Evolutionary conservation across 768 basidiomycete genomes (phyloP).

Genomic region (Lactarius sanguifluus): DNA sequence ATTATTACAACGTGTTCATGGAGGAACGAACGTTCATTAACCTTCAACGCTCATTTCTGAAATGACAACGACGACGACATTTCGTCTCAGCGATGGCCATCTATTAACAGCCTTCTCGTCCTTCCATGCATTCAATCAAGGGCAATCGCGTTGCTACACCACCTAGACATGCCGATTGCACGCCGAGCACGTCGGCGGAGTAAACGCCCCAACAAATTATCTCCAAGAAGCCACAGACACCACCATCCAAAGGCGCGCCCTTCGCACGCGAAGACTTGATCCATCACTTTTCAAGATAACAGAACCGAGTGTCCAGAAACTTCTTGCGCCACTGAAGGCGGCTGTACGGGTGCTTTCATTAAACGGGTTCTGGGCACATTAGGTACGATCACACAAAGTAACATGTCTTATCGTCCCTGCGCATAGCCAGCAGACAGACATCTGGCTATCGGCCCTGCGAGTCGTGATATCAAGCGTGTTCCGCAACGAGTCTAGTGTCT

Average conservation of each 20-base stretch:
- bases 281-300: constrained; percentile 5
- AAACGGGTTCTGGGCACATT: neutral
- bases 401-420: neutral
- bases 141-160: constrained; percentile 18
- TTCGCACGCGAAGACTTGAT: constrained; percentile 3
- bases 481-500: neutral
- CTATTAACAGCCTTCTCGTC: constrained; percentile 19
- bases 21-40: constrained; percentile 3
- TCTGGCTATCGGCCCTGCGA: neutral
- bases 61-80: neutral
- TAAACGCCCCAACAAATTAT: constrained; percentile 2
- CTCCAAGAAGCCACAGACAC: neutral
- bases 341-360: constrained; percentile 2
- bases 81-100: neutral
- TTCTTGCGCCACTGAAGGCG: constrained; percentile 9
- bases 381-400: constrained; percentile 12
- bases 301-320: neutral
- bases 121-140: constrained; percentile 16
- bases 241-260: neutral
- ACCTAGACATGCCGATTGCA: neutral
- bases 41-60: constrained; percentile 1
- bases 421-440: neutral
- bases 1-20: neutral
- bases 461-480: neutral
- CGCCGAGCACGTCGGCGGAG: constrained; percentile 13